A percentile compares a stretch with the other conserved stretches of the same genome.
Conservation (phyloP, 2,329 filamentous ascomycete genomes). For the Pseudopithomyces chartarum region DNA sequence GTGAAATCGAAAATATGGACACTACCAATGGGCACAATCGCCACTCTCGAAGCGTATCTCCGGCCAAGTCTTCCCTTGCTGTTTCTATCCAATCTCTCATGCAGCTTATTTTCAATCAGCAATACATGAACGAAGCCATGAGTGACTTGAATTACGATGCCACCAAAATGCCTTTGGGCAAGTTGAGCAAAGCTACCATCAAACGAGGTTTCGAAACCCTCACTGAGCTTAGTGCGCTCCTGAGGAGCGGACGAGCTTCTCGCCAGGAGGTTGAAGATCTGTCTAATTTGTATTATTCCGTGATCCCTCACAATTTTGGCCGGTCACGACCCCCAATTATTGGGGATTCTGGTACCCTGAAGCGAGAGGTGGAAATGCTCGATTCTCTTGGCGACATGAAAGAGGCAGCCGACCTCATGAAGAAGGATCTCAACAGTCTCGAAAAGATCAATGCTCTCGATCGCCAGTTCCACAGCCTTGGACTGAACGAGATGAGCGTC, state of each 20-base stretch:
- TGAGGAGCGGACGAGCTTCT: constrained; percentile 60
- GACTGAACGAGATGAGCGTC: constrained; percentile 76
- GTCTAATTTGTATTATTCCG: constrained; percentile 79
- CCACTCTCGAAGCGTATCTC: constrained; percentile 26
- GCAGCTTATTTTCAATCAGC: constrained; percentile 80
- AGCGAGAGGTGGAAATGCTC: constrained; percentile 77
- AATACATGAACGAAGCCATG: constrained; percentile 73
- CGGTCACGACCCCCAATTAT: constrained; percentile 75
- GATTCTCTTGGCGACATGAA: constrained; percentile 87
- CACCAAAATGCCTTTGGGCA: constrained; percentile 80
- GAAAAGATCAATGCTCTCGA: constrained; percentile 68
- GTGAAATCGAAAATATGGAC: constrained; percentile 40
- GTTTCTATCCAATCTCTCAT: constrained; percentile 70
- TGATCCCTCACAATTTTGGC: constrained; percentile 83
- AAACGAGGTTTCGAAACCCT: constrained; percentile 74
- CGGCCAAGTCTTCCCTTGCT: constrained; percentile 59
- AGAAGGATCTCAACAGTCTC: constrained; percentile 57
- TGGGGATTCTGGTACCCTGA: constrained; percentile 60
- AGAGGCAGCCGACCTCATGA: constrained; percentile 78
- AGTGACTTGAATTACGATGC: constrained; percentile 70
- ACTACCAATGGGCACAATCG: constrained; percentile 35
- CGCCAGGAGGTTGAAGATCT: constrained; percentile 63
- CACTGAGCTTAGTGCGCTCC: constrained; percentile 72
- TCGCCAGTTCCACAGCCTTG: constrained; percentile 71
- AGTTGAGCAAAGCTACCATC: constrained; percentile 80